Conservation (phyloP, 148 eudicot genomes). For the Vaccinium vitisidaea region DNA sequence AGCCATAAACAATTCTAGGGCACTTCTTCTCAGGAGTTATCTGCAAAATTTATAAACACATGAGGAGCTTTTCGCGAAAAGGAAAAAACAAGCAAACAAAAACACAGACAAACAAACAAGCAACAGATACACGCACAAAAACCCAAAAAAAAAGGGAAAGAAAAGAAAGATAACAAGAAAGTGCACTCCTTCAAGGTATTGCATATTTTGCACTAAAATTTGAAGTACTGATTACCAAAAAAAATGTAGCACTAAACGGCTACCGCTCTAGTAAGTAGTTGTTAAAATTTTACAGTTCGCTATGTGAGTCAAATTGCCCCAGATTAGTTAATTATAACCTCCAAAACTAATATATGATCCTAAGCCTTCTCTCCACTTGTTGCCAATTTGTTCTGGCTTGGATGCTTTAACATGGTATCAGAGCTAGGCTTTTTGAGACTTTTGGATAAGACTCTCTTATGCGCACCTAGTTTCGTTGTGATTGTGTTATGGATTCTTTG, state of each 20-base stretch:
- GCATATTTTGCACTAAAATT: neutral
- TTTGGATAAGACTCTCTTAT: too few relatives aligned
- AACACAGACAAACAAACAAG: neutral
- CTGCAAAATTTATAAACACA: constrained; percentile 41
- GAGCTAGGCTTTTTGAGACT: too few relatives aligned
- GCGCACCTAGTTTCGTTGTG: too few relatives aligned
- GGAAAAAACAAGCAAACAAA: neutral
- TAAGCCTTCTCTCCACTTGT: too few relatives aligned
- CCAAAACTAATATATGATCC: too few relatives aligned
- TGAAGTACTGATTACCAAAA: neutral
- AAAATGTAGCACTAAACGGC: neutral
- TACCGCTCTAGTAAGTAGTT: neutral
- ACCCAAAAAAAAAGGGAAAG: neutral
- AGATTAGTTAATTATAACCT: neutral
- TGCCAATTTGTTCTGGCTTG: too few relatives aligned
- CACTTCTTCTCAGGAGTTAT: constrained; percentile 96
- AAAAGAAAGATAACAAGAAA: neutral
- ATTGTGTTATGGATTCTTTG: too few relatives aligned
- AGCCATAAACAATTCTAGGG: constrained; percentile 92
- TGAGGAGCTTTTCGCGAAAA: neutral
- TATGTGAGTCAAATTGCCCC: neutral
- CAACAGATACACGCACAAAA: neutral
- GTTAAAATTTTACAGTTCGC: neutral
- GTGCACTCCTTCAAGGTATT: neutral
- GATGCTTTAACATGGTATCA: too few relatives aligned